A percentile compares a stretch with the other conserved stretches of the same genome.
Evolutionary conservation across 2,329 filamentous ascomycete species (phyloP).

Genomic region (Aspergillus fumigatiaffinis): DNA sequence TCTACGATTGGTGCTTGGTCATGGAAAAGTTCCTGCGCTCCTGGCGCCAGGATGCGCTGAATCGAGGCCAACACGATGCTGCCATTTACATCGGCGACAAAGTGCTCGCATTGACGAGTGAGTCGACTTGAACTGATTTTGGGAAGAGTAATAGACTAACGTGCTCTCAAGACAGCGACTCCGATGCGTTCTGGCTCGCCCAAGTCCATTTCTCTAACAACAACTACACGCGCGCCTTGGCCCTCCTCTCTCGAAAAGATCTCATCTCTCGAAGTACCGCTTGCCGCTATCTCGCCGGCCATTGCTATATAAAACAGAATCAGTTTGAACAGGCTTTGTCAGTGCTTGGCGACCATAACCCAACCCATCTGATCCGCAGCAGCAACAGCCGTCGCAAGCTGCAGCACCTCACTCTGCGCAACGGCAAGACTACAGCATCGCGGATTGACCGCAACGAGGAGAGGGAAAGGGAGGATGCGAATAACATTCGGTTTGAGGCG

Average conservation of each 20-base stretch:
- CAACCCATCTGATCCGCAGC: slow-evolving; percentile 77
- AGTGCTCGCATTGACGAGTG: slow-evolving; percentile 87
- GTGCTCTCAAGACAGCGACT: slow-evolving; percentile 67
- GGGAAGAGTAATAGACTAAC: slow-evolving; percentile 2
- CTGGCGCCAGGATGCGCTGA: slow-evolving; percentile 92
- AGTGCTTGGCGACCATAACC: slow-evolving; percentile 87
- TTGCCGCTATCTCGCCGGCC: slow-evolving; percentile 86
- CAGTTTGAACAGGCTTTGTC: slow-evolving; percentile 84
- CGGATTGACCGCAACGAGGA: slow-evolving; percentile 58
- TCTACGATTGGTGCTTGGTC: slow-evolving; percentile 1
- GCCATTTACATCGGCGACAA: slow-evolving; percentile 98
- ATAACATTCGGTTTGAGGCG: slow-evolving; percentile 82
- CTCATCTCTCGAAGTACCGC: slow-evolving; percentile 76
- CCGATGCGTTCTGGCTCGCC: slow-evolving; percentile 96
- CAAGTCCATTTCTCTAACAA: slow-evolving; percentile 95
- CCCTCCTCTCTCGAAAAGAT: slow-evolving; percentile 79
- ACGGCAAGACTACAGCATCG: slow-evolving; percentile 44
- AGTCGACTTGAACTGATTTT: slow-evolving; percentile 25
- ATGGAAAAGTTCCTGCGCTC: slow-evolving; percentile 94
- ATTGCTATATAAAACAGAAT: slow-evolving; percentile 90
- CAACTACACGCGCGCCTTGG: slow-evolving; percentile 88
- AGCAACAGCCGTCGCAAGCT: slow-evolving; percentile 66
- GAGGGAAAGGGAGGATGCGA: slow-evolving; percentile 64
- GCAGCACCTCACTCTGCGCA: slow-evolving; percentile 55
- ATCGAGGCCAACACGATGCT: slow-evolving; percentile 93